Evolutionary conservation across 768 basidiomycete genomes (phyloP), one percentile per base, ranked within the genome.

Genomic region (Multifurca ochricompacta): DNA sequence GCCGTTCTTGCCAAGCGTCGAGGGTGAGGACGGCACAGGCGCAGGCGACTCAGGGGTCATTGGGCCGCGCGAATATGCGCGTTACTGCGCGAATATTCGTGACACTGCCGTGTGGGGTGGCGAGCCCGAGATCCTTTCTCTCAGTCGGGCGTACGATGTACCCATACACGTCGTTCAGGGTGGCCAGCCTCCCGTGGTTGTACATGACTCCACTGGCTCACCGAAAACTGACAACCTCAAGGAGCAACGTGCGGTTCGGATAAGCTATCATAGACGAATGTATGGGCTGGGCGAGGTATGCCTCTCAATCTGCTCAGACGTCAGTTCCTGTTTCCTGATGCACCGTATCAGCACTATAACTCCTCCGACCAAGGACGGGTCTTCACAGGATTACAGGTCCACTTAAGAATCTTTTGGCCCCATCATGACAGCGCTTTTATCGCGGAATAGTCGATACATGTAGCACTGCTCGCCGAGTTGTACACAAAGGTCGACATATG

Each of bases 61-160:
- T 83, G 78, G 74, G 10, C 74, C 71, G 19, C 65, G 68, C 40
- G 75, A 83, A 63, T 91, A 87, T 62, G 71, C 78, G 46, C 70
- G 72, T 50, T 98, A 99, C 66, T 96, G 93, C 66, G 68, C 71
- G 52, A 74, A 77, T 10, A 83, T 99, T 27, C 82, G 82, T 37
- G 77, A 85, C 66, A 94, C 92, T 21, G 85, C 82, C n/a, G 78
- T 83, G 28, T 98, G 96, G 96, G 96, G 96, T 45, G 95, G 96
- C 32, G 93, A 98, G 71, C 94, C 92, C 6, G 96, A 98, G 76
- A 92, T 99, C 30, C 76, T 87, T 62, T 96, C 96, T 3, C 73
- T 98, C 14, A 85, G 86, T 65, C 76, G 85, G 47, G 81, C 82
- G 28, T 97, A 79, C 67, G 77, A 83, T 51, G 72, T 94, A 35